phyloP scores from a whole-genome alignment of 2,329 filamentous ascomycete genomes.

The Colletotrichum orbiculare region DNA sequence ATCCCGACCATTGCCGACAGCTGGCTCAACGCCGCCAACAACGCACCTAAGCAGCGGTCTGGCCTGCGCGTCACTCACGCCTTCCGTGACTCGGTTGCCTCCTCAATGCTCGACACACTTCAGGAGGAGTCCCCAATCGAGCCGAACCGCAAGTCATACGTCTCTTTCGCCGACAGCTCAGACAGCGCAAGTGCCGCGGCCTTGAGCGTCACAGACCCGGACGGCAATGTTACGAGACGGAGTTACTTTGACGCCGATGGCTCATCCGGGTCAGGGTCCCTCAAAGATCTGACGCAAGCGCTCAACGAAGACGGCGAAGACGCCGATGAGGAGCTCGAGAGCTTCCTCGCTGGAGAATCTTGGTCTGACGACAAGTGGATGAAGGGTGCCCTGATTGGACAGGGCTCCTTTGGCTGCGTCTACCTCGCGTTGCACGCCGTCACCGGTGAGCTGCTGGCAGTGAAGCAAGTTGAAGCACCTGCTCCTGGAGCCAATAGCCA shows the following conservation, averaged over 20 bases:
- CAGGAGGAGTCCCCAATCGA: conserved; percentile 91
- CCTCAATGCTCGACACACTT: conserved; percentile 87
- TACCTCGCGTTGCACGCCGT: conserved; percentile 95
- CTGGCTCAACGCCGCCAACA: conserved; percentile 78
- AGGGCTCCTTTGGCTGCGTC: conserved; percentile 95
- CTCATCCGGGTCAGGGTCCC: conserved; percentile 77
- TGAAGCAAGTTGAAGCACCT: conserved; percentile 96
- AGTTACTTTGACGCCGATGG: conserved; percentile 89
- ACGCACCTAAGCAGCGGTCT: conserved; percentile 59
- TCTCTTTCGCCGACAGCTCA: conserved; percentile 85
- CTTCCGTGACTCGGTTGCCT: conserved; percentile 89
- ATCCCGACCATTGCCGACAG: conserved; percentile 95
- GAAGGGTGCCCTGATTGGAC: conserved; percentile 97
- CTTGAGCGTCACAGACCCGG: conserved; percentile 82
- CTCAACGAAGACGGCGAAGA: conserved; percentile 93
- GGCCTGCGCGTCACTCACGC: conserved; percentile 62
- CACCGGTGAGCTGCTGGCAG: conserved; percentile 95
- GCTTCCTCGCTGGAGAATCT: conserved; percentile 90
- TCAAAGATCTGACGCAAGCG: conserved; percentile 86
- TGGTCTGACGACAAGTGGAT: conserved; percentile 99
- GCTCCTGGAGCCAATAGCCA: conserved; percentile 80
- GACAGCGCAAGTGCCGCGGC: conserved; percentile 65
- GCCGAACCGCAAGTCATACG: conserved; percentile 93
- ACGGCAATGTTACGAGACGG: conserved; percentile 74
- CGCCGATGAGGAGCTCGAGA: conserved; percentile 86